phyloP scores from a whole-genome alignment of 306 rosid species.

The Sophora flavescens region DNA sequence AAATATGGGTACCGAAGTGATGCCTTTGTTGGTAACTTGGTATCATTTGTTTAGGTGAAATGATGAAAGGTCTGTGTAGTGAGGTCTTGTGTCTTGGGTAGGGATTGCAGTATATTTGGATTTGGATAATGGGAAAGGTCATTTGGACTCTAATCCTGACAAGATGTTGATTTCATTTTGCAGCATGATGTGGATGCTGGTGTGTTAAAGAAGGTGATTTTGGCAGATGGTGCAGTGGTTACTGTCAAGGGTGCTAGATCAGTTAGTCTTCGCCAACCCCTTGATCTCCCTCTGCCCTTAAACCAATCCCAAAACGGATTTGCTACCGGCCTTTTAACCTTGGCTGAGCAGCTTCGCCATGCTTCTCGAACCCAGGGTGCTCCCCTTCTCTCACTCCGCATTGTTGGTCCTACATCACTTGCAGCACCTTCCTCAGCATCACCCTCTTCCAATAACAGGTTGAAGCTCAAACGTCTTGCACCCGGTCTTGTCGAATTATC shows the following conservation, averaged over 20 bases:
- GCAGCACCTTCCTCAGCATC: slow-evolving; percentile 69
- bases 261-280: slow-evolving; percentile 88
- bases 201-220: slow-evolving; percentile 85
- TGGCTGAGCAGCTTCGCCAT: slow-evolving; percentile 80
- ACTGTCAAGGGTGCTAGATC: slow-evolving; percentile 95
- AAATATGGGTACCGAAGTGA: too few relatives aligned
- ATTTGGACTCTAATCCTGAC: slow-evolving; percentile 7
- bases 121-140: slow-evolving; percentile 19
- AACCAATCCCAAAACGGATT: slow-evolving; percentile 66
- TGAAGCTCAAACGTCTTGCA: slow-evolving; percentile 93
- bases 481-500: slow-evolving; percentile 96
- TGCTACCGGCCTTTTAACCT: slow-evolving; percentile 78
- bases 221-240: slow-evolving; percentile 98
- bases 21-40: neutral
- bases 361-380: slow-evolving; percentile 61
- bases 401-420: slow-evolving; percentile 89
- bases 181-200: slow-evolving; percentile 99
- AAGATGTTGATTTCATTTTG: slow-evolving; percentile 44
- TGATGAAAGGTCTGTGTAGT: neutral
- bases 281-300: slow-evolving; percentile 81
- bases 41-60: neutral
- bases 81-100: neutral
- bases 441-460: slow-evolving; percentile 62
- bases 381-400: slow-evolving; percentile 78
- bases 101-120: slow-evolving; percentile 12